phyloP scores from a whole-genome alignment of 148 eudicot species.

The Rhododendron kiyosumense region DNA sequence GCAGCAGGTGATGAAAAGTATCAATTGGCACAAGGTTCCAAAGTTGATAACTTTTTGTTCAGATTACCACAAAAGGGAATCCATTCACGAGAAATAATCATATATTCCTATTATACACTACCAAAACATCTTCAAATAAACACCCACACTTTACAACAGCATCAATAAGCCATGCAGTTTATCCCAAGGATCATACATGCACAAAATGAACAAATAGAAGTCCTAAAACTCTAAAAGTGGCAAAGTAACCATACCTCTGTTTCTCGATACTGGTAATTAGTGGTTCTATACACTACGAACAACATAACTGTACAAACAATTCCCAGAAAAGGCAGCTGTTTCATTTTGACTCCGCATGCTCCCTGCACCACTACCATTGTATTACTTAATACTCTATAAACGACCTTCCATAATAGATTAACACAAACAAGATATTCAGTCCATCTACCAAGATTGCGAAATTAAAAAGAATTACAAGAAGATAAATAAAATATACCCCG shows the following conservation, averaged over 20 bases:
- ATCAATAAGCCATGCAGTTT: background rate
- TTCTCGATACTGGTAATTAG: conserved; percentile 72
- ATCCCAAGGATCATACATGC: background rate
- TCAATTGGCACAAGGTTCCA: background rate
- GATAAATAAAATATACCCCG: conserved; percentile 40
- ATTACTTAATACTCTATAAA: background rate
- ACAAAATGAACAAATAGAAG: background rate
- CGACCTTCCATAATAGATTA: background rate
- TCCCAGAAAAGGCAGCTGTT: conserved; percentile 66
- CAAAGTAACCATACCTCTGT: conserved; percentile 57
- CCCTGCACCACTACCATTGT: conserved; percentile 44
- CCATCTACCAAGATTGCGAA: background rate
- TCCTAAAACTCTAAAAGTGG: background rate
- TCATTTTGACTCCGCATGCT: conserved; percentile 59
- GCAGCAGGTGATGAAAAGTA: background rate
- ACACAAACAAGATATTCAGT: background rate
- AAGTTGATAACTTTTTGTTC: background rate
- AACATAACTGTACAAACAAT: conserved; percentile 73
- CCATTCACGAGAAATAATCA: background rate
- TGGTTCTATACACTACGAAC: conserved; percentile 89
- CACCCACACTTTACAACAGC: background rate
- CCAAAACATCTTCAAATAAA: background rate
- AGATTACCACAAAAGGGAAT: background rate
- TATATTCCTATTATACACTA: background rate
- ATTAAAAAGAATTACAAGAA: background rate